Percentiles rank a stretch among this genome's conserved stretches.
These are phyloP conservation scores for Trametes pubescens DNA, from an alignment of 1,284 basidiomycete species.

Conservation along the genomic window DNA sequence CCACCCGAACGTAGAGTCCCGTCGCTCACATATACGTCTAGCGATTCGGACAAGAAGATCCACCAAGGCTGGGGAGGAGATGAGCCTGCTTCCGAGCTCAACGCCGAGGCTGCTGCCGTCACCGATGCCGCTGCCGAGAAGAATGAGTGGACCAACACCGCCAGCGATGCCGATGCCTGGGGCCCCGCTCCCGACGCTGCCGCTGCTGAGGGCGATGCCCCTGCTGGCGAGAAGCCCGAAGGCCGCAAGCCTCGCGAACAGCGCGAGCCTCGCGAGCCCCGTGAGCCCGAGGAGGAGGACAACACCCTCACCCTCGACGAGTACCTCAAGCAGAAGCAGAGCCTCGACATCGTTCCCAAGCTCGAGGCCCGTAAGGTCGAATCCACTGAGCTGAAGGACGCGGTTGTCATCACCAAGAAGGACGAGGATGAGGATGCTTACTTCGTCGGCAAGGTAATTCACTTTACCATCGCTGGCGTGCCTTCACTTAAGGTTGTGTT, in stretches of 20 bases:
- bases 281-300: slow-evolving; percentile 86
- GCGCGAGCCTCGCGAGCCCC: slow-evolving; percentile 24
- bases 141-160: slow-evolving; percentile 53
- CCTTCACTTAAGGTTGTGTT: neutral
- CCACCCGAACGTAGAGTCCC: slow-evolving; percentile 11
- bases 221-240: slow-evolving; percentile 47
- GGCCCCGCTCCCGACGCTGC: slow-evolving; percentile 45
- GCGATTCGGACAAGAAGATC: slow-evolving; percentile 92
- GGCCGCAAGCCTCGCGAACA: slow-evolving; percentile 45
- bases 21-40: slow-evolving; percentile 40
- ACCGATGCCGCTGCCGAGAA: slow-evolving; percentile 48
- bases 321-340: slow-evolving; percentile 80
- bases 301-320: slow-evolving; percentile 90
- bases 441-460: slow-evolving; percentile 76
- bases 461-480: slow-evolving; percentile 19
- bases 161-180: slow-evolving; percentile 49
- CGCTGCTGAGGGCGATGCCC: slow-evolving; percentile 45
- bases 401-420: slow-evolving; percentile 64
- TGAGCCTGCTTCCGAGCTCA: slow-evolving; percentile 81
- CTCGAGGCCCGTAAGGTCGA: slow-evolving; percentile 75
- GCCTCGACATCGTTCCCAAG: slow-evolving; percentile 66
- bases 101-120: slow-evolving; percentile 68
- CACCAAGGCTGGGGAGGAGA: slow-evolving; percentile 93
- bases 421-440: slow-evolving; percentile 69
- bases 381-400: slow-evolving; percentile 67